Evolutionary conservation across 1,284 basidiomycete species (phyloP).

Genomic region (Takashimella koratensis): DNA sequence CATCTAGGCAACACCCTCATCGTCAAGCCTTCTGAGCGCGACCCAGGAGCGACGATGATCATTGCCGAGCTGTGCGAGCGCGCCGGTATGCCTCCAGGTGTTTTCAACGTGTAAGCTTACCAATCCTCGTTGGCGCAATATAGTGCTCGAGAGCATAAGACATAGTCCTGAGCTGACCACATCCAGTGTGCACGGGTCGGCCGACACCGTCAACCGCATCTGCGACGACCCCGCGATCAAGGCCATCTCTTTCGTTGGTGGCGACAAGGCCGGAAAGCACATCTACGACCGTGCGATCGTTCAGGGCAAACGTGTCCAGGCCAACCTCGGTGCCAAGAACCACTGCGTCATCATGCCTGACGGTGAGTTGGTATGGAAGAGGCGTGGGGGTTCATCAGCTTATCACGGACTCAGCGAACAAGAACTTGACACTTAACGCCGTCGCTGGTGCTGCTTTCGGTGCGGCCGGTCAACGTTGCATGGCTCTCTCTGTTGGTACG

Average conservation of each 20-base stretch:
- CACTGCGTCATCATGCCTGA: slow-evolving; percentile 94
- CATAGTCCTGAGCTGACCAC: not conserved
- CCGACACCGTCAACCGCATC: slow-evolving; percentile 86
- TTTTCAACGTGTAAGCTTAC: slow-evolving; percentile 62
- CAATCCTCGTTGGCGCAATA: not conserved
- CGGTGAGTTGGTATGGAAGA: slow-evolving; percentile 52
- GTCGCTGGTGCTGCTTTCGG: slow-evolving; percentile 94
- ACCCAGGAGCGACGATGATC: slow-evolving; percentile 95
- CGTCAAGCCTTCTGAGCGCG: slow-evolving; percentile 92
- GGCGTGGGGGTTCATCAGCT: slow-evolving; percentile 2
- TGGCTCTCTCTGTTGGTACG: slow-evolving; percentile 84
- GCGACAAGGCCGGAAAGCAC: slow-evolving; percentile 86
- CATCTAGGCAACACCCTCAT: slow-evolving; percentile 78
- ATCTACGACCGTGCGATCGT: slow-evolving; percentile 69
- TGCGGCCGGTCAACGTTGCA: slow-evolving; percentile 94
- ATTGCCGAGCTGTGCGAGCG: slow-evolving; percentile 88
- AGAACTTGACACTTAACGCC: slow-evolving; percentile 88
- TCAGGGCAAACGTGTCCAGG: slow-evolving; percentile 81
- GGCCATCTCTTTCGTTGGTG: slow-evolving; percentile 97
- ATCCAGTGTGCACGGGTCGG: slow-evolving; percentile 70
- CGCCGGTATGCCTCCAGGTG: slow-evolving; percentile 68
- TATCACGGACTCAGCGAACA: too few species aligned
- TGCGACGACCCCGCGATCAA: slow-evolving; percentile 88
- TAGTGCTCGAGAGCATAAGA: slow-evolving; percentile 1
- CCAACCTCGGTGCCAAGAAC: slow-evolving; percentile 96